phyloP scores from a whole-genome alignment of 129 eudicot genomes.

The Flaveria linearis region DNA sequence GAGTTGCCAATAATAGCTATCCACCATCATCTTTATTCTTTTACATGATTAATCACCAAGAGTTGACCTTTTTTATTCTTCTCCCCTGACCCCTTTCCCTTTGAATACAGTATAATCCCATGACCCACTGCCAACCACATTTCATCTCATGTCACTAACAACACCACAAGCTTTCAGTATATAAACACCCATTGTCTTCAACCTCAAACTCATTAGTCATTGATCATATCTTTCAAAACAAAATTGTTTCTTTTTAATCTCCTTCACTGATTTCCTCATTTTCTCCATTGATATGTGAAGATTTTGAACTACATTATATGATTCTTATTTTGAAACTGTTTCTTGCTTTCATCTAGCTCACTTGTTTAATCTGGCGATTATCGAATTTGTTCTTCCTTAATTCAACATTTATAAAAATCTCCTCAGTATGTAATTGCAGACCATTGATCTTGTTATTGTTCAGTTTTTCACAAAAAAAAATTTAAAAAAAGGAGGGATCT shows the following conservation, averaged over 20 bases:
- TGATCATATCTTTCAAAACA: constrained; percentile 4
- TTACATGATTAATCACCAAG: constrained; percentile 35
- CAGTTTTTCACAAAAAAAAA: neutral
- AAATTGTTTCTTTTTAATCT: neutral
- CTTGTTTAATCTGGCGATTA: constrained; percentile 35
- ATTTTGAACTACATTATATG: constrained; percentile 14
- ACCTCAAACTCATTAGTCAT: neutral
- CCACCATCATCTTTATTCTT: neutral
- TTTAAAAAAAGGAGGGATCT: neutral
- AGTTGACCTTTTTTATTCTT: constrained; percentile 37
- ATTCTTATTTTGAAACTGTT: constrained; percentile 1
- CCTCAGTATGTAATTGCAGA: constrained; percentile 30
- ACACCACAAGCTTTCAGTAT: neutral
- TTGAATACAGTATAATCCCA: neutral
- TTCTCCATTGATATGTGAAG: neutral
- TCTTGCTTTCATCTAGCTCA: constrained; percentile 24
- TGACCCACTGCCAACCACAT: constrained; percentile 19
- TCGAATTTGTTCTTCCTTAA: constrained; percentile 31
- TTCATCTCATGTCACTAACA: neutral
- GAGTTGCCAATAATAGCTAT: neutral
- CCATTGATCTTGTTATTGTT: neutral
- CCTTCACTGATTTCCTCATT: neutral
- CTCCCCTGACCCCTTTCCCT: constrained; percentile 6
- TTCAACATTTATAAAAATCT: constrained; percentile 35
- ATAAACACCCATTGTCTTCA: constrained; percentile 6